Conservation (phyloP, 352 stramenopile genomes). For the Phytopythium helicoides region DNA sequence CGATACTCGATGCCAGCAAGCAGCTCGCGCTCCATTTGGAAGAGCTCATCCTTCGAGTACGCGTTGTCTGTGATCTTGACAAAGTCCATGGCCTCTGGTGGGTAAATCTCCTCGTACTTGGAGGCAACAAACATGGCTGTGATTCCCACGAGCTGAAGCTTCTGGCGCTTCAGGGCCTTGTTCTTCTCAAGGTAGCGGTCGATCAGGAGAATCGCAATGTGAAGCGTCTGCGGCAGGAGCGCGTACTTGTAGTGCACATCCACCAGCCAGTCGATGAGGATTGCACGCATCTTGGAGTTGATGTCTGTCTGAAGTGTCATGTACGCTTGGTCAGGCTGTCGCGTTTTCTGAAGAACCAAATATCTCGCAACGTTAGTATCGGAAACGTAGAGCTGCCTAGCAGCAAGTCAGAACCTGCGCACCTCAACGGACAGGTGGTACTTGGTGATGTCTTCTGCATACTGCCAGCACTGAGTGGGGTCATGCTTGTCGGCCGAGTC, state of each 20-base stretch:
- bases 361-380: constrained; percentile 2
- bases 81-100: constrained; percentile 91
- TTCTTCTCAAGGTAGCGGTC: constrained; percentile 79
- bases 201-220: constrained; percentile 84
- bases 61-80: constrained; percentile 97
- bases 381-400: background rate
- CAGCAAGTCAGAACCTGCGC: constrained; percentile 1
- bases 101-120: constrained; percentile 99
- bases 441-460: constrained; percentile 80
- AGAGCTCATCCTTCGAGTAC: constrained; percentile 86
- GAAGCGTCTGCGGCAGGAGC: constrained; percentile 72
- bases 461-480: constrained; percentile 66
- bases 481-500: constrained; percentile 72
- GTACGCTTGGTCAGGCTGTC: constrained; percentile 62
- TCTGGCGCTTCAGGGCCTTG: constrained; percentile 66
- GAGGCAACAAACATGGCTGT: constrained; percentile 95
- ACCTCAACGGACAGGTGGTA: constrained; percentile 75
- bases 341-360: constrained; percentile 61
- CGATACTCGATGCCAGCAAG: constrained; percentile 70
- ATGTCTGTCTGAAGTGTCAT: constrained; percentile 95
- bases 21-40: constrained; percentile 81
- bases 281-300: constrained; percentile 99
- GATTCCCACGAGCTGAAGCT: constrained; percentile 95
- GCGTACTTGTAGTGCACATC: constrained; percentile 87
- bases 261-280: constrained; percentile 99